Percentiles rank a stretch among this genome's conserved stretches.
Evolutionary conservation across 2,329 filamentous ascomycete species (phyloP).

Genomic region (Colletotrichum tabaci): DNA sequence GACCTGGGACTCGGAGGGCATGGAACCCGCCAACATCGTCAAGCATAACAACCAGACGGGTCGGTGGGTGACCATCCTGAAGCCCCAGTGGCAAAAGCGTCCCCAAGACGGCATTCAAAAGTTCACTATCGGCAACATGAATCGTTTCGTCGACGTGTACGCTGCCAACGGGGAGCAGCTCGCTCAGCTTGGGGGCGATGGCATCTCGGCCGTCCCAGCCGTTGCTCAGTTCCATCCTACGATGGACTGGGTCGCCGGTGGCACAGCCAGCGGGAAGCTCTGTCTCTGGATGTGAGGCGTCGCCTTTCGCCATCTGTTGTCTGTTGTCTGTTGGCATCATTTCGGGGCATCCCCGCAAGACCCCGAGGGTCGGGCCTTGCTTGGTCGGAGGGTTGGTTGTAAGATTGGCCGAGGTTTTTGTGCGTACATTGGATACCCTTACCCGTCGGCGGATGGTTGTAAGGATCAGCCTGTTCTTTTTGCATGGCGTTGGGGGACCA

Average conservation of each 20-base stretch:
- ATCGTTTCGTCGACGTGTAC: conserved; percentile 94
- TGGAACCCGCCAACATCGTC: conserved; percentile 79
- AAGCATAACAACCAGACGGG: conserved; percentile 97
- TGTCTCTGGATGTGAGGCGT: conserved; percentile 84
- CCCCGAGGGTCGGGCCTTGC: too few species aligned
- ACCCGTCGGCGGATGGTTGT: neutral
- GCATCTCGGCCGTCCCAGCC: conserved; percentile 94
- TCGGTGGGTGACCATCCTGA: conserved; percentile 88
- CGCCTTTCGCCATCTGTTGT: neutral
- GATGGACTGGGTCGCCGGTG: conserved; percentile 92
- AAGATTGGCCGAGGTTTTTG: neutral
- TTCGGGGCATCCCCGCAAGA: neutral
- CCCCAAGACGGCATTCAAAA: conserved; percentile 87
- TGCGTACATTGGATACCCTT: neutral
- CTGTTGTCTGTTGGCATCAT: neutral
- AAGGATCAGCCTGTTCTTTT: neutral
- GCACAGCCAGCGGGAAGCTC: conserved; percentile 91
- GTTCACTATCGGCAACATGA: conserved; percentile 97
- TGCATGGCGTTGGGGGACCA: conserved; percentile 13
- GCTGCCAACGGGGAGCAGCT: conserved; percentile 87
- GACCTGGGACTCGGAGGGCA: conserved; percentile 72
- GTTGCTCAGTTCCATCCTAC: conserved; percentile 92
- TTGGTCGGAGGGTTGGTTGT: too few species aligned
- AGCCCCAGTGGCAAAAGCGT: conserved; percentile 88
- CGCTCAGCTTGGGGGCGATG: conserved; percentile 88